Percentiles rank a stretch among this genome's conserved stretches.
Conservation (phyloP, 1,284 basidiomycete species). For the Ustilago esculenta region DNA sequence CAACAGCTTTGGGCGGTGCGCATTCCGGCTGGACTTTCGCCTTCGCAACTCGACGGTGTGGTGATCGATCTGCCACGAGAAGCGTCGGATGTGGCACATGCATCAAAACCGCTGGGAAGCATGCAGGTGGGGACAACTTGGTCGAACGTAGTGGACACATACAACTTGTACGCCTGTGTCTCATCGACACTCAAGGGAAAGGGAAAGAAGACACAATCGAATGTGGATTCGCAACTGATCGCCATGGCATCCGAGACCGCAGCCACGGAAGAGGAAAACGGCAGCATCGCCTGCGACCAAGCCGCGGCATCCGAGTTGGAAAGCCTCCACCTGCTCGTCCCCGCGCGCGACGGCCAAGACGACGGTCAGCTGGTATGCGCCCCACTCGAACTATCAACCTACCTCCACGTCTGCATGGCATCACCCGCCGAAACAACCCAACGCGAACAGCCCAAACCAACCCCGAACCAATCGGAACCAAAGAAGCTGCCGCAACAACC, state of each 20-base stretch:
- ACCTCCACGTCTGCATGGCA: conserved; percentile 35
- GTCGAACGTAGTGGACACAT: conserved; percentile 20
- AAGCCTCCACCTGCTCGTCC: conserved; percentile 42
- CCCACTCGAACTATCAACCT: conserved; percentile 27
- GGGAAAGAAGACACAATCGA: conserved; percentile 14
- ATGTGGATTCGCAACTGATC: conserved; percentile 50
- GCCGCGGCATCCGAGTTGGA: conserved; percentile 48
- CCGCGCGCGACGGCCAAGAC: conserved; percentile 19
- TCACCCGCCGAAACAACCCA: conserved; percentile 31
- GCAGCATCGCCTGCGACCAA: conserved; percentile 15
- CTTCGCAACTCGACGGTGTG: conserved; percentile 38
- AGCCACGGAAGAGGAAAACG: conserved; percentile 16
- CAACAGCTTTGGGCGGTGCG: conserved; percentile 48
- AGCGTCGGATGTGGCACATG: conserved; percentile 6
- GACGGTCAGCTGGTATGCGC: conserved; percentile 31
- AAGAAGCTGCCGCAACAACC: conserved; percentile 50
- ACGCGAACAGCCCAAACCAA: conserved; percentile 14
- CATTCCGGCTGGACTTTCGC: conserved; percentile 33
- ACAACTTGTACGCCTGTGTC: conserved; percentile 38
- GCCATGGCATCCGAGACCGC: conserved; percentile 43
- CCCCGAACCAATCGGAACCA: conserved; percentile 21
- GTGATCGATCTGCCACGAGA: conserved; percentile 35
- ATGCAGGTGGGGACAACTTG: conserved; percentile 17
- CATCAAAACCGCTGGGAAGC: conserved; percentile 20
- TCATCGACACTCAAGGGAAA: conserved; percentile 24